These are phyloP conservation scores for Eruca vesicaria DNA, from an alignment of 441 rosid genomes.

Conservation along the genomic window DNA sequence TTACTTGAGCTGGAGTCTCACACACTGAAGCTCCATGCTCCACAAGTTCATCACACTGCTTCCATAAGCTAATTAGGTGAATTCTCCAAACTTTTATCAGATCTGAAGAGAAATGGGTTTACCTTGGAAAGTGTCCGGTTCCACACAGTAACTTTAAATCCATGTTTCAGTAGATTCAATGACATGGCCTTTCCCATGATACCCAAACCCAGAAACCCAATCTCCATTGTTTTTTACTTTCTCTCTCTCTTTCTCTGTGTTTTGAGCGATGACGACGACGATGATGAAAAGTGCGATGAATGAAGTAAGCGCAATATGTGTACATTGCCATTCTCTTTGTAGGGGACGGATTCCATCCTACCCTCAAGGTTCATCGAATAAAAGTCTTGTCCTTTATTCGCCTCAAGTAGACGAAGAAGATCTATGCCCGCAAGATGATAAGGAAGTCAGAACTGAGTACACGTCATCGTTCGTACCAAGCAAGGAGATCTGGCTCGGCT, in stretches of 20 bases:
- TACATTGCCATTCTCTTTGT: too few species aligned
- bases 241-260: not conserved
- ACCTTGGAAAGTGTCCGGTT: conserved; percentile 97
- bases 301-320: too few species aligned
- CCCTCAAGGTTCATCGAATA: too few species aligned
- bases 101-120: conserved; percentile 15
- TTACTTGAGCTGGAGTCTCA: conserved; percentile 79
- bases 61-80: not conserved
- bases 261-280: not conserved
- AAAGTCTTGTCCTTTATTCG: too few species aligned
- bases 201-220: conserved; percentile 91
- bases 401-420: too few species aligned
- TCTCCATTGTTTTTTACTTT: conserved; percentile 56
- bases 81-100: not conserved
- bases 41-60: conserved; percentile 86
- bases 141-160: conserved; percentile 95
- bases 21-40: conserved; percentile 77
- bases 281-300: not conserved
- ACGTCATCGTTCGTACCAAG: too few species aligned
- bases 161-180: conserved; percentile 69
- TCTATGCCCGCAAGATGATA: too few species aligned
- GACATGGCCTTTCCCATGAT: conserved; percentile 99
- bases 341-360: too few species aligned
- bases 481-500: too few species aligned
- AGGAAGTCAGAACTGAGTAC: too few species aligned